These are phyloP conservation scores for Nicotiana sylvestris DNA, from an alignment of 257 asterid genomes.

Conservation along the genomic window DNA sequence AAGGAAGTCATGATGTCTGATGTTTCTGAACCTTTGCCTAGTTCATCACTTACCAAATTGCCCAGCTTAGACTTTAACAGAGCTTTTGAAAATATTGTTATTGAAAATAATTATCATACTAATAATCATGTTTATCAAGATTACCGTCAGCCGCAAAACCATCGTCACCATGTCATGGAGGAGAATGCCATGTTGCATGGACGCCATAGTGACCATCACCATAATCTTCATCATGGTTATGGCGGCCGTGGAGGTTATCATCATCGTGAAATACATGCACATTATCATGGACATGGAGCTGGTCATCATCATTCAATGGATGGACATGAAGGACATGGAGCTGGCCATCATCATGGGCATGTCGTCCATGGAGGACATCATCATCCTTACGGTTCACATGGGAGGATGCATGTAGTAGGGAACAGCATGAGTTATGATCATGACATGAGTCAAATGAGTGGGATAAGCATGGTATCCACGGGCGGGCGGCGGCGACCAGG, in stretches of 20 bases:
- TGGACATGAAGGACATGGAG: constrained; percentile 3
- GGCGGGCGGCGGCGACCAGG: constrained; percentile 52
- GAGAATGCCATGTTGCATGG: neutral
- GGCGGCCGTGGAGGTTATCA: neutral
- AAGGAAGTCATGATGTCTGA: neutral
- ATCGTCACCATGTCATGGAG: neutral
- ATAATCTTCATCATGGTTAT: constrained; percentile 11
- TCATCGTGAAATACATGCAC: neutral
- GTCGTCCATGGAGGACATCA: too few species aligned
- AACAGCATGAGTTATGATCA: constrained; percentile 40
- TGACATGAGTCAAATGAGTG: constrained; percentile 48
- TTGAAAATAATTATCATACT: constrained; percentile 9
- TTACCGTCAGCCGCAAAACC: constrained; percentile 5
- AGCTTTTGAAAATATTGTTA: constrained; percentile 37
- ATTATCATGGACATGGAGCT: neutral
- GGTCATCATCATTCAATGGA: neutral
- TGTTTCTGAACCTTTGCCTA: constrained; percentile 1
- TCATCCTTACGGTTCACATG: constrained; percentile 2
- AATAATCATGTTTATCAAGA: neutral
- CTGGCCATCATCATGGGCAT: neutral
- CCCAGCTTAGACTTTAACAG: constrained; percentile 74
- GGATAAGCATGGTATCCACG: constrained; percentile 24
- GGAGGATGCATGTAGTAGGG: constrained; percentile 17
- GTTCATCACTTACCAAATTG: constrained; percentile 29
- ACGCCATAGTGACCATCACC: neutral